phyloP scores from a whole-genome alignment of 2,329 filamentous ascomycete species.

The Venturia oleaginea region DNA sequence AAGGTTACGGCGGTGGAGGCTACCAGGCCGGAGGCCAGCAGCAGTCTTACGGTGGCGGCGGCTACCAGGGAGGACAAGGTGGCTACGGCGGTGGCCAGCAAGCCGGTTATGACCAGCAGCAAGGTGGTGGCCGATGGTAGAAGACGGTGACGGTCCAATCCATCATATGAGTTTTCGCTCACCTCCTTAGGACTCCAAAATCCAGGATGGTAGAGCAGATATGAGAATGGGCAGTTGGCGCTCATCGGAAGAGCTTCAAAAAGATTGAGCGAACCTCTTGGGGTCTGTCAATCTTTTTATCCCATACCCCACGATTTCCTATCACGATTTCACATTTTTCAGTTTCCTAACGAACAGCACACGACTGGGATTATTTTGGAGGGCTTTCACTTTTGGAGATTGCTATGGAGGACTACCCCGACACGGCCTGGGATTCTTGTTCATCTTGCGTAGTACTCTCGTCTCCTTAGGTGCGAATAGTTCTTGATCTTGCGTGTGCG shows the following conservation, averaged over 20 bases:
- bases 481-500: conserved; percentile 1
- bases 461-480: conserved; percentile 8
- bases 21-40: conserved; percentile 13
- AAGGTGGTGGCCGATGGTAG: conserved; percentile 19
- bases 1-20: conserved; percentile 9
- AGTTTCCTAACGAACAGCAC: conserved; percentile 1
- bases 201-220: background rate
- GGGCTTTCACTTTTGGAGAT: background rate
- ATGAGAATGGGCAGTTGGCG: background rate
- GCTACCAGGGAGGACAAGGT: conserved; percentile 23
- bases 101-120: conserved; percentile 21
- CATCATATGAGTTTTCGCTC: background rate
- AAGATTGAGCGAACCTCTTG: background rate
- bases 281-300: no score
- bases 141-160: conserved; percentile 7
- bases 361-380: conserved; percentile 4
- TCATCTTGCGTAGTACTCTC: conserved; percentile 6
- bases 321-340: background rate
- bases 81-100: conserved; percentile 16
- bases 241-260: background rate
- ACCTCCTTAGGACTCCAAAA: background rate
- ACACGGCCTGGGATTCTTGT: conserved; percentile 5
- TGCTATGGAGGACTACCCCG: conserved; percentile 3
- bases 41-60: conserved; percentile 16
- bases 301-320: background rate